These are phyloP conservation scores for Dioscorea cayenensis DNA, from an alignment of 116 monocot genomes.

Conservation along the genomic window DNA sequence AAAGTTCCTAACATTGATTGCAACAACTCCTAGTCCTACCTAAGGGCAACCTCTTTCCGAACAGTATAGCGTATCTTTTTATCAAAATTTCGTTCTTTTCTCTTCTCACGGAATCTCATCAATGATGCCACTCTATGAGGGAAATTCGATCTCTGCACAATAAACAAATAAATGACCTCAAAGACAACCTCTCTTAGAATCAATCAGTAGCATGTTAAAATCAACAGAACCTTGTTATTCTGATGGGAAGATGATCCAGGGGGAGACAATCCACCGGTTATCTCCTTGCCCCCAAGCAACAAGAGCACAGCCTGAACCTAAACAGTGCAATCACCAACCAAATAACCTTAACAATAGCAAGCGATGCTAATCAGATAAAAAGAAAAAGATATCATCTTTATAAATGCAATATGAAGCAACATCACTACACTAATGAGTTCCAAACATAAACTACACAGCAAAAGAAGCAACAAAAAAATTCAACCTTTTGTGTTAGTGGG, in stretches of 20 bases:
- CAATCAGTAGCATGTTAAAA: not conserved
- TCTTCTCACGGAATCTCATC: slow-evolving; percentile 47
- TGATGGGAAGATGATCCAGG: not conserved
- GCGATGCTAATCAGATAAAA: not conserved
- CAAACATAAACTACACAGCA: no score
- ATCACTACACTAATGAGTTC: no score
- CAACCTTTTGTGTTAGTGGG: no score
- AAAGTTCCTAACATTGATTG: not conserved
- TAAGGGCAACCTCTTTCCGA: slow-evolving; percentile 45
- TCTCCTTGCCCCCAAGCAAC: slow-evolving; percentile 7
- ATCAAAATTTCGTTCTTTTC: slow-evolving; percentile 46
- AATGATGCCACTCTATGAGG: slow-evolving; percentile 42
- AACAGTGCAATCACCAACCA: not conserved
- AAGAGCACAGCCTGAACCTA: slow-evolving; percentile 10
- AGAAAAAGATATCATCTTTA: not conserved
- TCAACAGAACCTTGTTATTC: not conserved
- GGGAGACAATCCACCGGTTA: slow-evolving; percentile 5
- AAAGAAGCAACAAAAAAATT: no score
- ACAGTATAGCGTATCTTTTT: slow-evolving; percentile 49
- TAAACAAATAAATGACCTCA: not conserved
- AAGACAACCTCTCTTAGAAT: not conserved
- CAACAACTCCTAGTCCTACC: slow-evolving; percentile 22
- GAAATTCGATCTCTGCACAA: slow-evolving; percentile 20
- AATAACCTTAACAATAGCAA: not conserved
- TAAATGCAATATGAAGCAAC: not conserved